phyloP scores from a whole-genome alignment of 495 filamentous ascomycete species.

The Bathelium albidoporum region DNA sequence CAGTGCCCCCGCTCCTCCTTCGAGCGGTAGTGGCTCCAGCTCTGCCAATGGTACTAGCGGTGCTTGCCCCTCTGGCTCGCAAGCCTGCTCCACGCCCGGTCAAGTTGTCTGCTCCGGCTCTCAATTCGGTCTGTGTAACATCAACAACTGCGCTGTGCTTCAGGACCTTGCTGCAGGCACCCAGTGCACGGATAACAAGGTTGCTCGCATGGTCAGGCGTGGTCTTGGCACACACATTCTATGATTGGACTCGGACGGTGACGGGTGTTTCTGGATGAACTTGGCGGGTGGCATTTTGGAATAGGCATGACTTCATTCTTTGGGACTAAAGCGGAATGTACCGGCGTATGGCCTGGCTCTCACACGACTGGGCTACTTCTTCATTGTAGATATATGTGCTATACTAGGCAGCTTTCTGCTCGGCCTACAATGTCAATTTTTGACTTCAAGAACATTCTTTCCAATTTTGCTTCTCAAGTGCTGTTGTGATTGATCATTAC shows the following conservation, averaged over 20 bases:
- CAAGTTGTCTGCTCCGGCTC: slow-evolving; percentile 28
- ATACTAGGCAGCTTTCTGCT: neutral
- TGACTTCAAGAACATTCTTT: no score
- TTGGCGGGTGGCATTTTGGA: neutral
- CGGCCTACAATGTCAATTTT: neutral
- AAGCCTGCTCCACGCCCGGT: slow-evolving; percentile 26
- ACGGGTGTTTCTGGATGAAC: neutral
- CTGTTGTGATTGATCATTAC: no score
- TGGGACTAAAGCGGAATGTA: neutral
- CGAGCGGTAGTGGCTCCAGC: neutral
- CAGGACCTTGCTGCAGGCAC: slow-evolving; percentile 27
- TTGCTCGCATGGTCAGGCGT: slow-evolving; percentile 10
- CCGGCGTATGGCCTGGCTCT: neutral
- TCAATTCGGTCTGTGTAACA: slow-evolving; percentile 28
- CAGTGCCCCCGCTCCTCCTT: neutral
- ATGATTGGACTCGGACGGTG: neutral
- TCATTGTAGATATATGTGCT: slow-evolving; percentile 6
- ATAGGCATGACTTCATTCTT: neutral
- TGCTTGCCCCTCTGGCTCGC: slow-evolving; percentile 10
- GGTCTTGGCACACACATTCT: neutral
- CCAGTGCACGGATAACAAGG: slow-evolving; percentile 21
- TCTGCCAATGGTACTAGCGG: slow-evolving; percentile 4
- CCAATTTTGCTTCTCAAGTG: no score
- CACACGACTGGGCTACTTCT: neutral
- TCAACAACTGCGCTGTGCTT: slow-evolving; percentile 21